Conservation (phyloP, 805 yeast genomes). For the Candida ulmi region DNA sequence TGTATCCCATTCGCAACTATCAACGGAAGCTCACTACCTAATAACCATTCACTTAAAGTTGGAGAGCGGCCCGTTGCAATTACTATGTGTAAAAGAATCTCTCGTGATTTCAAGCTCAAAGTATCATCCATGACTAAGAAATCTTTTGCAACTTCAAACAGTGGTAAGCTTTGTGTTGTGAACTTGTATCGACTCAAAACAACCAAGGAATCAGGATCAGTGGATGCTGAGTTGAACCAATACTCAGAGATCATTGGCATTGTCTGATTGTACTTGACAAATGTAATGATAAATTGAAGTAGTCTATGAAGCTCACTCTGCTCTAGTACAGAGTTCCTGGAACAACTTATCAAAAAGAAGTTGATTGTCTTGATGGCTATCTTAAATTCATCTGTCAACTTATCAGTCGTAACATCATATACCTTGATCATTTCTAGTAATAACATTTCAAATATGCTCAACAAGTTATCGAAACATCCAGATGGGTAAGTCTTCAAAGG, state of each 20-base stretch:
- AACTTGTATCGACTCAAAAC: slow-evolving; percentile 2
- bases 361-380: slow-evolving; percentile 12
- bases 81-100: slow-evolving; percentile 11
- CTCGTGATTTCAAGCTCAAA: slow-evolving; percentile 4
- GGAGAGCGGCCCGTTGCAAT: slow-evolving; percentile 10
- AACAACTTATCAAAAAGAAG: slow-evolving; percentile 11
- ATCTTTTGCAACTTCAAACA: slow-evolving; percentile 19
- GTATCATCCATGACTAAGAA: slow-evolving; percentile 17
- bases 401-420: too few relatives aligned
- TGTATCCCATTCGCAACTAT: slow-evolving; percentile 11
- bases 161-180: slow-evolving; percentile 14
- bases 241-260: slow-evolving; percentile 13
- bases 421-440: too few relatives aligned
- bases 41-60: slow-evolving; percentile 13
- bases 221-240: slow-evolving; percentile 11
- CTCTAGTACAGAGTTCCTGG: slow-evolving; percentile 2
- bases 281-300: slow-evolving; percentile 6
- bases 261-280: slow-evolving; percentile 12
- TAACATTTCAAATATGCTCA: too few relatives aligned
- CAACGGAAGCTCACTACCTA: slow-evolving; percentile 16
- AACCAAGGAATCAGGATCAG: slow-evolving; percentile 13
- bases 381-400: slow-evolving; percentile 1
- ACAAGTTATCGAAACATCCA: too few relatives aligned
- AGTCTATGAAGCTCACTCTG: slow-evolving; percentile 3
- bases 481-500: too few relatives aligned